phyloP scores from a whole-genome alignment of 1,284 basidiomycete genomes.

The Mycena sp. region DNA sequence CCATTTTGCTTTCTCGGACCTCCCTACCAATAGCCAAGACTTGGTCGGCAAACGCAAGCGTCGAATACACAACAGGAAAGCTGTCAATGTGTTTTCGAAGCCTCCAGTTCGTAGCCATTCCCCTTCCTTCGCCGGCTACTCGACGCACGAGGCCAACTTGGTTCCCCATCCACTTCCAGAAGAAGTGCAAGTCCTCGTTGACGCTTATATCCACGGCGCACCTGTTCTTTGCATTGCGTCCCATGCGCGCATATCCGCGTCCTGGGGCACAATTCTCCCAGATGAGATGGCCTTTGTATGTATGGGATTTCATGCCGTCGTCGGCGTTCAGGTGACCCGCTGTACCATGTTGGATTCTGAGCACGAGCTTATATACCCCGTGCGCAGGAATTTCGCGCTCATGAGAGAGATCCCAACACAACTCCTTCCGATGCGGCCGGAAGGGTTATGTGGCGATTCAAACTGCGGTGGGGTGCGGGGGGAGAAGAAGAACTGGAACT shows the following conservation, averaged over 20 bases:
- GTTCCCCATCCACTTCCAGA: slow-evolving; percentile 42
- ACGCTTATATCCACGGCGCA: slow-evolving; percentile 43
- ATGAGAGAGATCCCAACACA: neutral
- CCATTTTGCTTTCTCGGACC: too few species aligned
- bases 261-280: slow-evolving; percentile 40
- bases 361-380: neutral
- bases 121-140: neutral
- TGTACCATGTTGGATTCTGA: neutral
- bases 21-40: too few species aligned
- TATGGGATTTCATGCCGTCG: slow-evolving; percentile 42
- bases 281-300: slow-evolving; percentile 41
- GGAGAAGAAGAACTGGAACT: slow-evolving; percentile 44
- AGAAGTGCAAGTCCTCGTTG: slow-evolving; percentile 46
- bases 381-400: slow-evolving; percentile 35
- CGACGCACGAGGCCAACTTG: neutral
- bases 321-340: slow-evolving; percentile 24
- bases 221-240: slow-evolving; percentile 48
- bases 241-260: slow-evolving; percentile 29
- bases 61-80: too few species aligned
- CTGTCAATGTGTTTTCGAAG: neutral
- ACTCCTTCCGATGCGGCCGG: slow-evolving; percentile 31
- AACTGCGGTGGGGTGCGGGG: slow-evolving; percentile 49
- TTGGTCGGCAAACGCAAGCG: too few species aligned
- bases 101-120: neutral
- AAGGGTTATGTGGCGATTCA: slow-evolving; percentile 48